Evolutionary conservation across 805 yeast species (phyloP).

Genomic region (Candida nitratophila): DNA sequence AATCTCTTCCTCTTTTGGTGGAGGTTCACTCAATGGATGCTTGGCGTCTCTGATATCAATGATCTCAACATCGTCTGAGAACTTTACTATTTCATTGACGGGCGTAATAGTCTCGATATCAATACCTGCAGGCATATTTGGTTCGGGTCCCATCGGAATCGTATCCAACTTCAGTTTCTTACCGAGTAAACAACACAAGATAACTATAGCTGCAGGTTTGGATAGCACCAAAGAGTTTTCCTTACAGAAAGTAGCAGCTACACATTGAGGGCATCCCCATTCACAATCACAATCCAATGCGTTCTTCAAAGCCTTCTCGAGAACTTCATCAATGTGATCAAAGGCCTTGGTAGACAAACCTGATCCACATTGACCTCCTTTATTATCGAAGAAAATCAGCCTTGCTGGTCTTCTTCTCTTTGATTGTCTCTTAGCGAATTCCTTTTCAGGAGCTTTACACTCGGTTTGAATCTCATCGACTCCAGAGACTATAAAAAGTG

Average conservation of each 20-base stretch:
- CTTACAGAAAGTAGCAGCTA: slow-evolving; percentile 74
- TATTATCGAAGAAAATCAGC: slow-evolving; percentile 73
- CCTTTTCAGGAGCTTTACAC: slow-evolving; percentile 97
- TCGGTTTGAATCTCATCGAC: slow-evolving; percentile 81
- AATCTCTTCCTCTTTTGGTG: slow-evolving; percentile 17
- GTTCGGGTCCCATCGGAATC: slow-evolving; percentile 67
- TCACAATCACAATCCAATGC: slow-evolving; percentile 61
- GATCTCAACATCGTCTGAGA: slow-evolving; percentile 54
- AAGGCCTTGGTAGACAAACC: slow-evolving; percentile 79
- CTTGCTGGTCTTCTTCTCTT: slow-evolving; percentile 79
- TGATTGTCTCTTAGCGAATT: slow-evolving; percentile 72
- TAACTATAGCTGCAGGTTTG: slow-evolving; percentile 74
- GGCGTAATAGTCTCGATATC: slow-evolving; percentile 62
- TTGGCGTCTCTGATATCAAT: slow-evolving; percentile 31
- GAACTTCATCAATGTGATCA: slow-evolving; percentile 63
- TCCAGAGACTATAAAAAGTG: slow-evolving; percentile 65
- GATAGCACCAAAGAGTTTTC: slow-evolving; percentile 81
- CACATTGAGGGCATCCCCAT: slow-evolving; percentile 76
- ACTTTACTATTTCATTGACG: slow-evolving; percentile 46
- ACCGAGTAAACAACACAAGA: slow-evolving; percentile 58
- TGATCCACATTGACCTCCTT: slow-evolving; percentile 73
- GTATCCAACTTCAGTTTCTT: slow-evolving; percentile 38
- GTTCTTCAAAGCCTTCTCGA: slow-evolving; percentile 51
- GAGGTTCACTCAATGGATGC: slow-evolving; percentile 10
- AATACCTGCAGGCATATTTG: slow-evolving; percentile 56